Conservation (phyloP, 2,329 filamentous ascomycete genomes). For the Ophiostoma novo-ulmi region DNA sequence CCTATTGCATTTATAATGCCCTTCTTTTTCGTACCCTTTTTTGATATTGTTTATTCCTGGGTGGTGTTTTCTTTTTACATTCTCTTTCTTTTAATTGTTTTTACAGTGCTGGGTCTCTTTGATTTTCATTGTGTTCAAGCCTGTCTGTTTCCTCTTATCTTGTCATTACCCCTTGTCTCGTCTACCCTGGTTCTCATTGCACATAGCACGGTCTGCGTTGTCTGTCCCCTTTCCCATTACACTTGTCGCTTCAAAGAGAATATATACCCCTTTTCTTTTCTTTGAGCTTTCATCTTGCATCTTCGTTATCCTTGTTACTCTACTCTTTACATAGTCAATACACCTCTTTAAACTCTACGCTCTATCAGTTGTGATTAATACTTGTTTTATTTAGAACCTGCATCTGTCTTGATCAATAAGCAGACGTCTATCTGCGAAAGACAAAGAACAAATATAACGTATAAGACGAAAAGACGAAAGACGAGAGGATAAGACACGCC, state of each 20-base stretch:
- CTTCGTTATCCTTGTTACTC: neutral
- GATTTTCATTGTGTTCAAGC: neutral
- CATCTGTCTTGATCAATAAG: neutral
- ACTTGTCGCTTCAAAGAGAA: constrained; percentile 9
- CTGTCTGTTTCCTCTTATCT: neutral
- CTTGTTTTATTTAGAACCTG: neutral
- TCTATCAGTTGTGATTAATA: neutral
- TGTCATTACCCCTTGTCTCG: neutral
- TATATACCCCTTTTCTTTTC: constrained; percentile 17
- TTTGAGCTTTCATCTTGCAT: neutral
- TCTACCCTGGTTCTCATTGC: too few species aligned
- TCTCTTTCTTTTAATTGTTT: neutral
- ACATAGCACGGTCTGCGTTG: neutral
- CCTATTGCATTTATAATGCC: neutral
- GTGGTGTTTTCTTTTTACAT: neutral
- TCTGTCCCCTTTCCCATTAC: neutral
- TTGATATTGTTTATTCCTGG: neutral
- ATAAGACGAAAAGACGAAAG: too few species aligned
- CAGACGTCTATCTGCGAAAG: neutral
- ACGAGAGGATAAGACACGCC: neutral
- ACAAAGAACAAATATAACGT: neutral
- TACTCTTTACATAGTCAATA: neutral
- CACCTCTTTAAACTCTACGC: neutral
- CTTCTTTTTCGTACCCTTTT: neutral
- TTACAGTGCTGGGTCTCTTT: neutral